Evolutionary conservation across 257 asterid genomes (phyloP).

Genomic region (Echites panduratus): DNA sequence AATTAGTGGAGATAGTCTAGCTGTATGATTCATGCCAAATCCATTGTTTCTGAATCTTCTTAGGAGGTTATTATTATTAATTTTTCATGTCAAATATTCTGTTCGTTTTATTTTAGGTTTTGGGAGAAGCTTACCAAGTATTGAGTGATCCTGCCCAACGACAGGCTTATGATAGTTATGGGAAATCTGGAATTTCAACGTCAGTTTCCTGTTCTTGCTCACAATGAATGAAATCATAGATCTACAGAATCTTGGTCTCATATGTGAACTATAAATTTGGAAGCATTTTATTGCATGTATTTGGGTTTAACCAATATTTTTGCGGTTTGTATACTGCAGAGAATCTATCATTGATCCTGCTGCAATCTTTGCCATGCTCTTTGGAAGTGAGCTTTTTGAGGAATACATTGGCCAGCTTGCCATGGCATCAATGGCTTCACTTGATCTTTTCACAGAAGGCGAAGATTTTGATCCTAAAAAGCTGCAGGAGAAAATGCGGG

Average conservation of each 20-base stretch:
- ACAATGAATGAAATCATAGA: not conserved
- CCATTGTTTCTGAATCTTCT: not conserved
- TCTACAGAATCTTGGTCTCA: constrained; percentile 6
- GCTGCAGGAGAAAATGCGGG: constrained; percentile 95
- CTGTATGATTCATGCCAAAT: not conserved
- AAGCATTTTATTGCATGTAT: constrained; percentile 1
- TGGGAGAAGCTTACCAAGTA: constrained; percentile 99
- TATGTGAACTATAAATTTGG: constrained; percentile 1
- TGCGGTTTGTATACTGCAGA: constrained; percentile 37
- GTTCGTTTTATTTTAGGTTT: constrained; percentile 45
- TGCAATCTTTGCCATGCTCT: constrained; percentile 98
- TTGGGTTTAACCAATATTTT: constrained; percentile 14
- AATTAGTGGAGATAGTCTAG: not conserved
- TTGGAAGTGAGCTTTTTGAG: constrained; percentile 99
- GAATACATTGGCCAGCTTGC: constrained; percentile 99
- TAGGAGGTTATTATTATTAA: not conserved
- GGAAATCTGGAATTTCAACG: constrained; percentile 96
- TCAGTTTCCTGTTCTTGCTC: constrained; percentile 29
- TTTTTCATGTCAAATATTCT: constrained; percentile 17
- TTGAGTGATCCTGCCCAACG: constrained; percentile 89
- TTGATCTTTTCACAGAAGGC: constrained; percentile 75
- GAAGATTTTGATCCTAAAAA: constrained; percentile 83
- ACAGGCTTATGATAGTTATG: constrained; percentile 84
- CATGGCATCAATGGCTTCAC: constrained; percentile 99
- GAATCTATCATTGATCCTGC: constrained; percentile 98